Conservation (phyloP, 116 monocot species). For the Cymodocea nodosa region DNA sequence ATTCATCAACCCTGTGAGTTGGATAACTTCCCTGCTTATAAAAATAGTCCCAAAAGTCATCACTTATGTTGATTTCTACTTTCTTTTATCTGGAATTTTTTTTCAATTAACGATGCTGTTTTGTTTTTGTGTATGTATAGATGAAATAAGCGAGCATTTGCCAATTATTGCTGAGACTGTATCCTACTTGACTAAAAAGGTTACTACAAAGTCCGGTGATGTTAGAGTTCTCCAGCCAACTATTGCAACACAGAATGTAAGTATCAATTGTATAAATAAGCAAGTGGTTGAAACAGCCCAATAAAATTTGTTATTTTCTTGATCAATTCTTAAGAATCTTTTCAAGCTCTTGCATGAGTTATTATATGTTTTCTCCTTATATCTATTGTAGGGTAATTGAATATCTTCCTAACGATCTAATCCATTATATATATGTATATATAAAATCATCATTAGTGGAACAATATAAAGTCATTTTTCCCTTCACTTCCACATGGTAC, state of each 20-base stretch:
- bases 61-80: not conserved
- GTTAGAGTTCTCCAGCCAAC: slow-evolving; percentile 87
- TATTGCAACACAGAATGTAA: slow-evolving; percentile 89
- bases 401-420: too few relatives aligned
- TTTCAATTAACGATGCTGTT: not conserved
- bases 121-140: not conserved
- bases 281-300: not conserved
- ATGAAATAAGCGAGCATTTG: slow-evolving; percentile 42
- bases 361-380: too few relatives aligned
- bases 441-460: too few relatives aligned
- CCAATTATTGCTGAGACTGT: slow-evolving; percentile 67
- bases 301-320: too few relatives aligned
- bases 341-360: not conserved
- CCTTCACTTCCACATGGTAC: too few relatives aligned
- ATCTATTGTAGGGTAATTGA: too few relatives aligned
- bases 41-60: too few relatives aligned
- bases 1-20: too few relatives aligned
- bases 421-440: too few relatives aligned
- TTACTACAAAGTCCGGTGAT: slow-evolving; percentile 79
- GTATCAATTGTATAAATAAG: slow-evolving; percentile 8
- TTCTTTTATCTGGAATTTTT: not conserved
- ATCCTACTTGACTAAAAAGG: slow-evolving; percentile 69
- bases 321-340: not conserved
- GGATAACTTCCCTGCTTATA: too few relatives aligned
- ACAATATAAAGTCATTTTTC: too few relatives aligned